Evolutionary conservation across 176 grass and related monocot species (phyloP), one percentile per base, ranked within the genome.

Genomic region (Phoenix dactylifera): DNA sequence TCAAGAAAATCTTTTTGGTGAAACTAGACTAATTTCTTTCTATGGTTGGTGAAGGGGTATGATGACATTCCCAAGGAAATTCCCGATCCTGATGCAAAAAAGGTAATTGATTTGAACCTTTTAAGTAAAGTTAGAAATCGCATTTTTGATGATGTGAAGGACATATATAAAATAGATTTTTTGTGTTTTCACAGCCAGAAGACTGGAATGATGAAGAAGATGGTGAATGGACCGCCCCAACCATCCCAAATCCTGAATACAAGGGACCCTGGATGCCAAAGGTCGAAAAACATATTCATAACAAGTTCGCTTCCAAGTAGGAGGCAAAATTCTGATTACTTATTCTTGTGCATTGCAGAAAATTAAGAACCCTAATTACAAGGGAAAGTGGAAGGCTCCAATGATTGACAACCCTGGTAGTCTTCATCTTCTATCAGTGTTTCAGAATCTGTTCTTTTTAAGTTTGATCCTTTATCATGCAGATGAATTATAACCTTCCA

Each of bases 201-300:
- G 93, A 98, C 30, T 98, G 87, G 87, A 81, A 98, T 76, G 84
- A 98, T 35, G 82, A 98, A 66, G 84, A 92, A 88, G 87, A 92
- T 79, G 93, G 93, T 76, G 93, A 98, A 76, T 98, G 87, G 87
- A 85, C 87, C 25, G 81, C 81, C 26, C 81, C 87, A 7, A 92
- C 87, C 64, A 92, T 98, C 51, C 87, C 93, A 14, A 91, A 98
- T 73, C 93, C 93, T 2, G 87, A 92, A 56, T 92, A 98, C 66
- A 88, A 83, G 79, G 93, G 84, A 63, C 83, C 80, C 57, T 88
- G 87, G 87, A 92, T 74, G 54, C 93, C 85, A 86, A 92, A 92
- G 81, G 93, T 88, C 0, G 60, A 0, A 65, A 70, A 54, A 24
- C 60, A 19, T 71, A 18, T 63, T 28, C 55, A 29, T 4, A 0